A percentile compares a stretch with the other conserved stretches of the same genome.
Evolutionary conservation across 495 filamentous ascomycete species (phyloP).

Genomic region (Penicillium steckii): DNA sequence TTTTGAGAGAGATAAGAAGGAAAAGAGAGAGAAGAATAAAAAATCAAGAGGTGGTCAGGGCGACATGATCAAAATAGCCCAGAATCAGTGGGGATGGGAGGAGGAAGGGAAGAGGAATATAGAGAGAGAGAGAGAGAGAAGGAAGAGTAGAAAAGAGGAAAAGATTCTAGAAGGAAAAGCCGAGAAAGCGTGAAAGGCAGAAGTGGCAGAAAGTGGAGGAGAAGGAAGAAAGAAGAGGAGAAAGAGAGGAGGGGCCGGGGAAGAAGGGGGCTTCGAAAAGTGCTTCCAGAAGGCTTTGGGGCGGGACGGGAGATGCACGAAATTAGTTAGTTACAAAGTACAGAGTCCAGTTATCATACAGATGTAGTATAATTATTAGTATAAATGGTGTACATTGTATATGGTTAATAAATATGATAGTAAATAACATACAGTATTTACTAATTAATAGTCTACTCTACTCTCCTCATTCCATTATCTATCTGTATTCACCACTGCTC

Average conservation of each 20-base stretch:
- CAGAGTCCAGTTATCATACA: too few relatives aligned
- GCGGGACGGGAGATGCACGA: slow-evolving; percentile 17
- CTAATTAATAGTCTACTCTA: too few relatives aligned
- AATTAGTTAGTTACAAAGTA: not conserved
- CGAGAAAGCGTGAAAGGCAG: not conserved
- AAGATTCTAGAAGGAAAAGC: slow-evolving; percentile 4
- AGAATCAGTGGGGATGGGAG: slow-evolving; percentile 2
- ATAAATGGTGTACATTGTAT: too few relatives aligned
- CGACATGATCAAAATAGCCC: slow-evolving; percentile 9
- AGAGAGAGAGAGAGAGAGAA: slow-evolving; percentile 2
- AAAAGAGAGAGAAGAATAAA: too few relatives aligned
- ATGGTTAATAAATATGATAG: too few relatives aligned
- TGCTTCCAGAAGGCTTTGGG: slow-evolving; percentile 9
- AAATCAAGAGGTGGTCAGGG: slow-evolving; percentile 12
- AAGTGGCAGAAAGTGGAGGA: slow-evolving; percentile 5
- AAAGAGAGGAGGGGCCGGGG: slow-evolving; percentile 12
- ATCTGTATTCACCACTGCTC: too few relatives aligned
- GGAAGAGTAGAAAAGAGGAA: slow-evolving; percentile 3
- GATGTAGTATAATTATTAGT: too few relatives aligned
- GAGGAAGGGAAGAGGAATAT: slow-evolving; percentile 6
- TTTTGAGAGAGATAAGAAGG: not conserved
- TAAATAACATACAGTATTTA: too few relatives aligned
- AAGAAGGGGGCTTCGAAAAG: slow-evolving; percentile 29
- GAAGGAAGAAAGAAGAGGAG: not conserved
- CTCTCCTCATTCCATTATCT: too few relatives aligned